Percentiles rank a stretch among this genome's conserved stretches.
These are phyloP conservation scores for Luffa aegyptiaca DNA, from an alignment of 306 rosid genomes.

Conservation along the genomic window DNA sequence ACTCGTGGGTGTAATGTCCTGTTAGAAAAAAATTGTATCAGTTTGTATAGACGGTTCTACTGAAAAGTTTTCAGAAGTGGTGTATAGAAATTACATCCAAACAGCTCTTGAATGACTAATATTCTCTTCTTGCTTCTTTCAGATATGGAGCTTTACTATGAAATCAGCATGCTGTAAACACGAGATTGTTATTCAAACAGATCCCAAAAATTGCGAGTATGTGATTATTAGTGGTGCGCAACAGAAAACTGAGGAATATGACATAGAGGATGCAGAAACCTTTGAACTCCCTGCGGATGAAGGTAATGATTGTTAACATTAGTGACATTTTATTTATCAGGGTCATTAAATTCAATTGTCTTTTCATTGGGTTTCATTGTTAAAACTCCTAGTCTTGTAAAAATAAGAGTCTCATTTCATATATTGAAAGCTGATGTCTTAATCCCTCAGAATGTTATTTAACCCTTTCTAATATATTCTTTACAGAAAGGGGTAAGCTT, in stretches of 20 bases:
- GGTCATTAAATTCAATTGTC: background rate
- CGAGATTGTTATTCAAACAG: conserved; percentile 82
- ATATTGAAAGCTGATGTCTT: background rate
- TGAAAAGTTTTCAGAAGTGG: background rate
- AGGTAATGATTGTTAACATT: conserved; percentile 39
- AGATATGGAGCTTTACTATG: conserved; percentile 97
- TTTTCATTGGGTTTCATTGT: background rate
- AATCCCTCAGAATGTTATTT: background rate
- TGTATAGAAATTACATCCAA: background rate
- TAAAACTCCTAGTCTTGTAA: background rate
- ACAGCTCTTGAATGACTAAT: background rate
- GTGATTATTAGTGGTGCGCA: conserved; percentile 75
- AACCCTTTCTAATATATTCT: background rate
- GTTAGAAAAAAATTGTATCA: background rate
- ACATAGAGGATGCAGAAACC: conserved; percentile 83
- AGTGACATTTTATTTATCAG: background rate
- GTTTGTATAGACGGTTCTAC: background rate
- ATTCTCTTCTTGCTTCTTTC: conserved; percentile 18
- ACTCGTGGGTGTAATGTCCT: background rate
- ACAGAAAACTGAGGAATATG: conserved; percentile 61
- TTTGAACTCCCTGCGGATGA: conserved; percentile 78
- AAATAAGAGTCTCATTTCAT: background rate
- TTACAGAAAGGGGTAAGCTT: conserved; percentile 70
- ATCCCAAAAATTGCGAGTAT: conserved; percentile 78
- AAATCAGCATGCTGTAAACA: conserved; percentile 84